Evolutionary conservation across 2,329 filamentous ascomycete species (phyloP).

Genomic region (Trichoderma sp.): DNA sequence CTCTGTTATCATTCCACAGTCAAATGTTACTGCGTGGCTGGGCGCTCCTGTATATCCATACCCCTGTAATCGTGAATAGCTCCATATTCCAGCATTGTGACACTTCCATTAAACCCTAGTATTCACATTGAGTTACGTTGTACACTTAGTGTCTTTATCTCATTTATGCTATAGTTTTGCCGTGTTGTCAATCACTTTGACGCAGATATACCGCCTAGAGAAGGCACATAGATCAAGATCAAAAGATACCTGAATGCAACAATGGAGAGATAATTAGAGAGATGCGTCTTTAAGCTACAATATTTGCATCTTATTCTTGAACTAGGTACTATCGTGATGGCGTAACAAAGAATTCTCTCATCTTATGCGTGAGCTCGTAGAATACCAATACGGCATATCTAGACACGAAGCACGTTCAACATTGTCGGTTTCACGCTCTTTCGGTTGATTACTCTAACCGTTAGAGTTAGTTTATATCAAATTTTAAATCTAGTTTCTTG

Average conservation of each 20-base stretch:
- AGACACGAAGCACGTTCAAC: neutral
- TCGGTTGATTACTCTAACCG: neutral
- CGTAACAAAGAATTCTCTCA: neutral
- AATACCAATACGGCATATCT: neutral
- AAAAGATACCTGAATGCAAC: neutral
- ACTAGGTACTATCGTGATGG: too few relatives aligned
- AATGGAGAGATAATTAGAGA: neutral
- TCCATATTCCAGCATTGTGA: neutral
- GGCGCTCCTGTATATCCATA: neutral
- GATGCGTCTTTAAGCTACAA: neutral
- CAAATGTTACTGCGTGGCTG: neutral
- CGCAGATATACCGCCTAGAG: neutral
- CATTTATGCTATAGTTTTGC: neutral
- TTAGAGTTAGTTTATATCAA: neutral
- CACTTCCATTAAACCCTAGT: neutral
- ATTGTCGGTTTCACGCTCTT: neutral
- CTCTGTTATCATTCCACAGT: neutral
- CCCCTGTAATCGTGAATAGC: neutral
- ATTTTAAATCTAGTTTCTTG: too few relatives aligned
- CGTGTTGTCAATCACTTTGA: neutral
- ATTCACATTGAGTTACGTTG: neutral
- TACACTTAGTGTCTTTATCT: neutral
- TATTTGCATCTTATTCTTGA: neutral
- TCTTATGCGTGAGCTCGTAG: neutral
- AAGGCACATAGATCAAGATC: neutral